A percentile compares a stretch with the other conserved stretches of the same genome.
phyloP scores from a whole-genome alignment of 2,329 filamentous ascomycete genomes.

The Botrytis squamosa region DNA sequence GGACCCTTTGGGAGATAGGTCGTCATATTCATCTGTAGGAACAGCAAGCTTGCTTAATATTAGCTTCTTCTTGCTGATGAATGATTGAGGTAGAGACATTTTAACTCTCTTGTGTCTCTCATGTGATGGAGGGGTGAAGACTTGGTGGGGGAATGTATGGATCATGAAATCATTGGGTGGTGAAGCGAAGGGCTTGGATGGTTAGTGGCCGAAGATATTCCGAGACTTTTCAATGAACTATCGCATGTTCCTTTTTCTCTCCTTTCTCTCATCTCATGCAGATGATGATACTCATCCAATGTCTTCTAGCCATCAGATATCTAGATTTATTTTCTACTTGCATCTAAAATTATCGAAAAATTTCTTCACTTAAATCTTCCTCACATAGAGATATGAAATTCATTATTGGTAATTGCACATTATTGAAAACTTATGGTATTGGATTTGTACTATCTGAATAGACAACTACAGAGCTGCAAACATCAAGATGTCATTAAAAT shows the following conservation, averaged over 20 bases:
- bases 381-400: neutral
- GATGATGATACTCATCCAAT: neutral
- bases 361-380: neutral
- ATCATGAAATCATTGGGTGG: neutral
- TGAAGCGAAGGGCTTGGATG: neutral
- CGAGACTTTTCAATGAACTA: neutral
- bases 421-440: neutral
- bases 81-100: constrained; percentile 40
- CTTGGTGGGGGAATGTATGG: constrained; percentile 1
- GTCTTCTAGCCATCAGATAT: neutral
- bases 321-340: neutral
- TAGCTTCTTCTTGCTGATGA: constrained; percentile 63
- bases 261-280: neutral
- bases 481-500: constrained; percentile 9
- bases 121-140: constrained; percentile 15
- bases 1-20: constrained; percentile 84
- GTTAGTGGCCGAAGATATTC: neutral
- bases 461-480: constrained; percentile 18
- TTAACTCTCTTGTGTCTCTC: neutral
- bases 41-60: constrained; percentile 70
- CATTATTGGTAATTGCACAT: neutral
- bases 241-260: neutral
- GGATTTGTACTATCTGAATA: constrained; percentile 17
- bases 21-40: constrained; percentile 70
- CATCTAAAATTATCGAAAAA: neutral